Base-by-base conservation (phyloP, 805 yeast genomes). In the Nakazawaea anatomiae region DNA sequence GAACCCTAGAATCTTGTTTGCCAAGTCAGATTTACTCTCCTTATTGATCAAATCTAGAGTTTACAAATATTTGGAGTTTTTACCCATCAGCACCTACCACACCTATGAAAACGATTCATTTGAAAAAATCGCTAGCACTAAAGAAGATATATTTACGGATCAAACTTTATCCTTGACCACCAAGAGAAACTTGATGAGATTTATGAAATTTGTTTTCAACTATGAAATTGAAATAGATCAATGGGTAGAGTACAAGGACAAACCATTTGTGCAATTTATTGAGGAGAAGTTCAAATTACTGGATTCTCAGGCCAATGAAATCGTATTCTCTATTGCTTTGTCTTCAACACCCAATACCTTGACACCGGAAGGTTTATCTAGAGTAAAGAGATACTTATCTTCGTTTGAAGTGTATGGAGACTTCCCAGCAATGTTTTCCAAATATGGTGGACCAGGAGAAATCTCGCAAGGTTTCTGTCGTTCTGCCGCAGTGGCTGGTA, bases 401-500 rank as follows among this genome's bases (percentile, higher is more conserved):
- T 87, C 96, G 14, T 85, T 89, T 63, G 96, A 91, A 59, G 89
- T 91, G 4, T 94, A 91, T 66, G 99, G 99, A 11, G 86, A 82
- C 56, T 92, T 94, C 75, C 97, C 99, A 2, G 95, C 88, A 10
- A 75, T 92, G 72, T 85, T 85, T 59, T 87, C 96, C 47, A 92
- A 89, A 72, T 92, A 84, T 69, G 99, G 98, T 52, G 95, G 96
- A 2, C 91, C 96, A 0, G 97, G 98, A 48, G 99, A 92, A 68
- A 73, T 92, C 30, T 84, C 96, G 12, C 99, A 92, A 70, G 99
- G 97, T 1, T 92, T 94, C 67, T 92, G 97, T 70, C 78, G 99
- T 59, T 87, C 96, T 52, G 98, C 98, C 4, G 99, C 99, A 11
- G 98, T 92, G 55, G 98, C 94, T 18, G 98, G 98, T 50, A 86